phyloP scores from a whole-genome alignment of 192 early-diverging fungal genomes.

The Gamsiella multidivaricata region DNA sequence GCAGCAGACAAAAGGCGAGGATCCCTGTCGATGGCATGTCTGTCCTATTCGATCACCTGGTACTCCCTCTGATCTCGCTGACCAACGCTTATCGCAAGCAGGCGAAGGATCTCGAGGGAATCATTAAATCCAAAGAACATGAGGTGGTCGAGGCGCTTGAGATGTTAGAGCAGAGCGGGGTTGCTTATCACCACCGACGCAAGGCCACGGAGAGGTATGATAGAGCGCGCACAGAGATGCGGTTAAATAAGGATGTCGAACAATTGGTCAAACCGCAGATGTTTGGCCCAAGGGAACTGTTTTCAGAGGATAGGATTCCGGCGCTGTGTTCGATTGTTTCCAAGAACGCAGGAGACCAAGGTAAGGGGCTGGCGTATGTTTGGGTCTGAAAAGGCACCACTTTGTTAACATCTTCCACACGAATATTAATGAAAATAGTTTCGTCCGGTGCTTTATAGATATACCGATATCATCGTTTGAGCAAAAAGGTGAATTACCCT shows the following conservation, averaged over 20 bases:
- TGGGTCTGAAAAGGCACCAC: neutral
- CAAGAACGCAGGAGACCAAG: constrained; percentile 16
- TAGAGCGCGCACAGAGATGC: constrained; percentile 16
- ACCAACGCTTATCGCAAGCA: constrained; percentile 38
- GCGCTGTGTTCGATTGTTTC: constrained; percentile 22
- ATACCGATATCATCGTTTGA: too few relatives aligned
- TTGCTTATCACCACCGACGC: constrained; percentile 31
- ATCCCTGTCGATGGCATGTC: constrained; percentile 24
- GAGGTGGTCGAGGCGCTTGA: constrained; percentile 46
- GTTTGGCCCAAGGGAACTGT: constrained; percentile 25
- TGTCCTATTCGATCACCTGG: constrained; percentile 33
- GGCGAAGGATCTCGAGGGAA: constrained; percentile 5
- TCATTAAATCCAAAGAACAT: constrained; percentile 41
- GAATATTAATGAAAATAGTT: neutral
- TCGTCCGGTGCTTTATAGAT: too few relatives aligned
- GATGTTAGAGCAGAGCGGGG: constrained; percentile 36
- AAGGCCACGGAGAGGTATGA: constrained; percentile 30
- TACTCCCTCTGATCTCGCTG: constrained; percentile 34
- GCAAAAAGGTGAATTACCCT: too few relatives aligned
- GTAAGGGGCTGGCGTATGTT: neutral
- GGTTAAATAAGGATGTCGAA: constrained; percentile 29
- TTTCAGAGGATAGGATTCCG: constrained; percentile 19
- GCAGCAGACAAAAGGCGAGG: neutral
- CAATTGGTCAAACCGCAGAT: constrained; percentile 10
- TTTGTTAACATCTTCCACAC: neutral